phyloP scores from a whole-genome alignment of 2,329 filamentous ascomycete species.

The Tothia fuscella region DNA sequence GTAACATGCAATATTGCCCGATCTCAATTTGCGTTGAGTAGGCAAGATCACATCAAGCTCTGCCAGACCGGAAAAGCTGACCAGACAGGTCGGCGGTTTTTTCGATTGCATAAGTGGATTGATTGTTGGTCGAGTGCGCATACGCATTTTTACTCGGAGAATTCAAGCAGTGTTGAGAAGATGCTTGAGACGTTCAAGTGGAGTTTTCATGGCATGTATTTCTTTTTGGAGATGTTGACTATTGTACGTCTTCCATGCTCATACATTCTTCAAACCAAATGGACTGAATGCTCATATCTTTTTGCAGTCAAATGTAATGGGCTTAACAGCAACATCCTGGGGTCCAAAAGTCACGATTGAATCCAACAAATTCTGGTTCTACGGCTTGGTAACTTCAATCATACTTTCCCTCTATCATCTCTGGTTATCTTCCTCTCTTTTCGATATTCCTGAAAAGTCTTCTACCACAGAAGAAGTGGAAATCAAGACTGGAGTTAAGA shows the following conservation, averaged over 20 bases:
- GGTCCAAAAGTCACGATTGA: conserved; percentile 42
- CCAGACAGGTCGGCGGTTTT: conserved; percentile 5
- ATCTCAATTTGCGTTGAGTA: conserved; percentile 4
- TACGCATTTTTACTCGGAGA: no score
- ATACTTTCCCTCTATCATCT: neutral
- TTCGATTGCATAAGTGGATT: conserved; percentile 7
- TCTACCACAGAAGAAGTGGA: no score
- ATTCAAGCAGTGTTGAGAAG: neutral
- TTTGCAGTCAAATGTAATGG: conserved; percentile 36
- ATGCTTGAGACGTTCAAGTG: conserved; percentile 33
- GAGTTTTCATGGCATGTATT: conserved; percentile 53
- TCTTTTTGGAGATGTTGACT: conserved; percentile 53
- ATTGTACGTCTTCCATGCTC: no score
- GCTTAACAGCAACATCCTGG: conserved; percentile 31
- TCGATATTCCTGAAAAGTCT: neutral
- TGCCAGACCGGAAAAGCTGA: neutral
- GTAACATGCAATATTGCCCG: neutral
- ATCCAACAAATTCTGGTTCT: conserved; percentile 59
- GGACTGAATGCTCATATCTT: neutral
- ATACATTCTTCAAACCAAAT: conserved; percentile 24
- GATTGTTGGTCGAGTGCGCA: conserved; percentile 3
- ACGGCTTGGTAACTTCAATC: conserved; percentile 33
- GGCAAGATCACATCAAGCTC: neutral
- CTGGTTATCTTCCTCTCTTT: neutral
- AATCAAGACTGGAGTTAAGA: no score